phyloP scores from a whole-genome alignment of 192 early-diverging fungal species.

The Lobosporangium transversale region DNA sequence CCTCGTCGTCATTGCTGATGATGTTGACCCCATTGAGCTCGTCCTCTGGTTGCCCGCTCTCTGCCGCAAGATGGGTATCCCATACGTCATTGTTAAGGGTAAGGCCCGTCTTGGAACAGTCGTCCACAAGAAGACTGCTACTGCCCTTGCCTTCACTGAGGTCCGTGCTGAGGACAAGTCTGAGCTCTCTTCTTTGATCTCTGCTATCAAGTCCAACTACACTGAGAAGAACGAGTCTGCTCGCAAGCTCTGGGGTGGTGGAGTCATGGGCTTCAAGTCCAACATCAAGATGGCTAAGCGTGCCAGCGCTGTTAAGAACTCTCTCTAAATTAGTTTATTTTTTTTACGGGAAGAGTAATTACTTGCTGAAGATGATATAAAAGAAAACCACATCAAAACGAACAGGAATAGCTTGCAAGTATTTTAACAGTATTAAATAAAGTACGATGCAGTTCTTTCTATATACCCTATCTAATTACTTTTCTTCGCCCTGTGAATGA shows the following conservation, averaged over 20 bases:
- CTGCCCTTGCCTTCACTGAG: conserved; percentile 94
- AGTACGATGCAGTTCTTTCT: too few species aligned
- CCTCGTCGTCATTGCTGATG: conserved; percentile 98
- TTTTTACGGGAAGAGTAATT: too few species aligned
- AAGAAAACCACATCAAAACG: too few species aligned
- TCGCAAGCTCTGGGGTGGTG: conserved; percentile 98
- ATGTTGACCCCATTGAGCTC: conserved; percentile 99
- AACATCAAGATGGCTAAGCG: conserved; percentile 83
- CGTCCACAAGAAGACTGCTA: conserved; percentile 99
- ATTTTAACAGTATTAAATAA: too few species aligned
- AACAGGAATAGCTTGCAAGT: too few species aligned
- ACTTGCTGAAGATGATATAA: too few species aligned
- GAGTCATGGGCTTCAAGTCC: conserved; percentile 96
- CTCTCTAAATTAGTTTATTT: conserved; percentile 47
- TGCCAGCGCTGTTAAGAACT: conserved; percentile 65
- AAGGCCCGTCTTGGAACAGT: conserved; percentile 98
- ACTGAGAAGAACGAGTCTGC: conserved; percentile 93
- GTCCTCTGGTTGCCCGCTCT: conserved; percentile 99
- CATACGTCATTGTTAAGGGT: conserved; percentile 99
- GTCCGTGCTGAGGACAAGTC: conserved; percentile 96
- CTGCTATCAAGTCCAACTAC: conserved; percentile 95
- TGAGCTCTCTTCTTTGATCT: conserved; percentile 85
- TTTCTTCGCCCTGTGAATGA: too few species aligned
- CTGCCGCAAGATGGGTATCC: conserved; percentile 99
- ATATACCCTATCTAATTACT: too few species aligned